Base-by-base conservation (phyloP, 176 grass and related monocot genomes). In the Zizania latifolia region DNA sequence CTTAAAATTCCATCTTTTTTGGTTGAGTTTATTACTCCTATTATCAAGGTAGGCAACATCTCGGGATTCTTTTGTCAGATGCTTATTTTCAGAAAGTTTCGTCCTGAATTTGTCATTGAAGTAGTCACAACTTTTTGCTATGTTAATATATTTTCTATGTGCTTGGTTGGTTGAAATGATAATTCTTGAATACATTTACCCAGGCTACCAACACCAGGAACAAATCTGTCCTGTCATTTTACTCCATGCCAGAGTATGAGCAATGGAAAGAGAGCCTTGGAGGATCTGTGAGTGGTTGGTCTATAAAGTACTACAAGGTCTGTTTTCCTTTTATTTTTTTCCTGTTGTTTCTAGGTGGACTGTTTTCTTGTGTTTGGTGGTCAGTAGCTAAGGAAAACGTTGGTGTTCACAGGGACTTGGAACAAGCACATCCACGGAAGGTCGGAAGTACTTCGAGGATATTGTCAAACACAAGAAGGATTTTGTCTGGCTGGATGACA, bases 221-320 rank as follows among this genome's bases (percentile, higher is more conserved):
- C 24, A 58, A 79, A n/a, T 13, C 13, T 70, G 86, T 63, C 4
- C 0, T 31, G 3, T 61, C 90, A 71, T 97, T 97, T 85, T 97
- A 89, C 59, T 89, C 94, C 15, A 97, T 97, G 83, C 94, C 94
- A 12, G 86, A 89, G 34, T 97, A 93, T 80, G 94, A 97, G 83
- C 65, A 48, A n/a, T 93, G 94, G 94, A 97, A 91, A 83, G 58
- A 34, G 71, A 72, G 14, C 39, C 43, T 97, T 54, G 88, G 86
- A 61, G 74, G 77, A 71, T 85, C 68, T 83, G 81, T 88, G 74
- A 83, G 61, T 68, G 71, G 55, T 28, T 97, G 94, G 94, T 74
- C 70, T 6, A 89, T 93, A 58, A 93, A 97, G 66, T 93, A 93
- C 74, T 98, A 93, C 50, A 93, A 97, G 91, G 94, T 97, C 23